These are phyloP conservation scores for Plantago elongata DNA, from an alignment of 257 asterid genomes.

Conservation along the genomic window DNA sequence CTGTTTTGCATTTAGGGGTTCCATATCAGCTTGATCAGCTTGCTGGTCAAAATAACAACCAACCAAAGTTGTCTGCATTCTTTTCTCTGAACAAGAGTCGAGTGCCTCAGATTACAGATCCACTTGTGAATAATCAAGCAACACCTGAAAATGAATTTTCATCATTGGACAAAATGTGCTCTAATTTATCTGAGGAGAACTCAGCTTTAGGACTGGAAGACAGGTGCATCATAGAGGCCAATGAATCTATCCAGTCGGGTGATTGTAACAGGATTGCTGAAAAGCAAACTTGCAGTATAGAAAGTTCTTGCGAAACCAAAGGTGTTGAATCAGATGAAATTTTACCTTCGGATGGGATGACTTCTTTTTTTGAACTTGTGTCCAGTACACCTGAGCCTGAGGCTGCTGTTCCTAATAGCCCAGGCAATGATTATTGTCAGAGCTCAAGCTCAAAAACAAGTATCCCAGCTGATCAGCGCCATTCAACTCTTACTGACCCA, in stretches of 20 bases:
- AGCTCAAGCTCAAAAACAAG: slow-evolving; percentile 43
- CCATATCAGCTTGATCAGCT: slow-evolving; percentile 92
- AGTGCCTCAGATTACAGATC: slow-evolving; percentile 32
- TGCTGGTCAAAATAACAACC: slow-evolving; percentile 52
- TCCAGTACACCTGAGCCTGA: slow-evolving; percentile 28
- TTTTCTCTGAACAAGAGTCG: slow-evolving; percentile 41
- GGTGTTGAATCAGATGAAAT: slow-evolving; percentile 35
- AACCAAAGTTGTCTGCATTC: slow-evolving; percentile 73
- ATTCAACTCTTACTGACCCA: slow-evolving; percentile 77
- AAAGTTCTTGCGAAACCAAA: slow-evolving; percentile 36
- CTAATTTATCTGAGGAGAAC: slow-evolving; percentile 26
- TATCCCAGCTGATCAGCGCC: slow-evolving; percentile 43
- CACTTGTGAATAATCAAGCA: slow-evolving; percentile 25
- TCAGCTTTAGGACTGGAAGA: slow-evolving; percentile 35
- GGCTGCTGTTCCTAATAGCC: slow-evolving; percentile 32
- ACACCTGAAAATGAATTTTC: slow-evolving; percentile 30
- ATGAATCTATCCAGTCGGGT: slow-evolving; percentile 29
- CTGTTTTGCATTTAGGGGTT: slow-evolving; percentile 50
- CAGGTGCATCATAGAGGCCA: slow-evolving; percentile 23
- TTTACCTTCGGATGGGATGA: slow-evolving; percentile 31
- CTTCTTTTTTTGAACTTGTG: slow-evolving; percentile 31
- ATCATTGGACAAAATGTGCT: slow-evolving; percentile 25
- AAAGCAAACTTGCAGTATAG: slow-evolving; percentile 38
- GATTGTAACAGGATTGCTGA: slow-evolving; percentile 28
- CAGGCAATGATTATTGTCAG: slow-evolving; percentile 25